Percentiles rank a stretch among this genome's conserved stretches.
phyloP scores from a whole-genome alignment of 2,329 filamentous ascomycete genomes.

The Colletotrichum horii region DNA sequence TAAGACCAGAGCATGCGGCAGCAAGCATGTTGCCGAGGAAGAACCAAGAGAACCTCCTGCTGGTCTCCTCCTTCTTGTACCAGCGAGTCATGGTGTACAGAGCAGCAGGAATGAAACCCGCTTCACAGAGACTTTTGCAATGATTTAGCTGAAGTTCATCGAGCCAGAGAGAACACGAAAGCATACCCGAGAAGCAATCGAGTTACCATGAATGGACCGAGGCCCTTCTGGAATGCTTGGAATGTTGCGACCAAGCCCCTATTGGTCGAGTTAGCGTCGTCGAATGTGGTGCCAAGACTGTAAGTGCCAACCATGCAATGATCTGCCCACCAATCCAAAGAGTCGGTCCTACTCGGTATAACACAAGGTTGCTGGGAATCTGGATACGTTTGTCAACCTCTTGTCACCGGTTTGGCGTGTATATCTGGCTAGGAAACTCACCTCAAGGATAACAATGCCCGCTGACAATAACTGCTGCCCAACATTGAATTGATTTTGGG shows the following conservation, averaged over 20 bases:
- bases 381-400: neutral
- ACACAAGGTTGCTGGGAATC: constrained; percentile 53
- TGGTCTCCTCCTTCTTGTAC: constrained; percentile 52
- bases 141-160: neutral
- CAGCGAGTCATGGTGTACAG: constrained; percentile 52
- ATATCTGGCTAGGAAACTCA: neutral
- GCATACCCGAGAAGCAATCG: constrained; percentile 35
- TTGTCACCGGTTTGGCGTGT: neutral
- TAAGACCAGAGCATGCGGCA: constrained; percentile 41
- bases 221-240: constrained; percentile 39
- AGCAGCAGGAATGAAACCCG: constrained; percentile 51
- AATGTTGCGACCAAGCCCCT: constrained; percentile 40
- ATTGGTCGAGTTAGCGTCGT: constrained; percentile 19
- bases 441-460: constrained; percentile 50
- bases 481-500: constrained; percentile 56
- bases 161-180: neutral
- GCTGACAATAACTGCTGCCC: constrained; percentile 56
- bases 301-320: constrained; percentile 40
- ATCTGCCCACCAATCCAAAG: constrained; percentile 51
- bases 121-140: constrained; percentile 31
- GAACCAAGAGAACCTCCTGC: constrained; percentile 48
- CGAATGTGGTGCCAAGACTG: constrained; percentile 28
- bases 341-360: constrained; percentile 50
- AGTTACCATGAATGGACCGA: constrained; percentile 38
- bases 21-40: constrained; percentile 51